A percentile compares a stretch with the other conserved stretches of the same genome.
Conservation (phyloP, 495 filamentous ascomycete species). For the Mytilinidion resinicola region DNA sequence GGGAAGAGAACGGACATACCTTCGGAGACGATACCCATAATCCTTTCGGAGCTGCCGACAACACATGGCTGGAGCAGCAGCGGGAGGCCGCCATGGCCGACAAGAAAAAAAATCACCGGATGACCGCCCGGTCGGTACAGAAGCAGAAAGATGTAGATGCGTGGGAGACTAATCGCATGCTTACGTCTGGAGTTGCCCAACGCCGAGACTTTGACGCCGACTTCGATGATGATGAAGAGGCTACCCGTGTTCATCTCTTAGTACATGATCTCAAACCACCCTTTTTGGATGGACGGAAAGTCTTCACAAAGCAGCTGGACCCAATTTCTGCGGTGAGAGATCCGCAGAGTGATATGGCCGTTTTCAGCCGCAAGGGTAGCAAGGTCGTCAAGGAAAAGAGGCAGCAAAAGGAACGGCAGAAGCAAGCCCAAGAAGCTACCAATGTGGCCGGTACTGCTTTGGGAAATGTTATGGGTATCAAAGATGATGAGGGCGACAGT, state of each 20-base stretch:
- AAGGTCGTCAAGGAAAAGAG: constrained; percentile 84
- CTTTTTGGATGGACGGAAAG: constrained; percentile 87
- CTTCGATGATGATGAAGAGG: constrained; percentile 88
- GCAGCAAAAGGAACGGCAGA: constrained; percentile 88
- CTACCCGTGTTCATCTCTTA: constrained; percentile 80
- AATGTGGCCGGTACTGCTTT: constrained; percentile 87
- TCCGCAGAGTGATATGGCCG: constrained; percentile 97
- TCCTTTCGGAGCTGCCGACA: constrained; percentile 60
- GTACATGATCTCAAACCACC: constrained; percentile 93
- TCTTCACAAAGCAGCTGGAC: constrained; percentile 97
- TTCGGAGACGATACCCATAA: constrained; percentile 73
- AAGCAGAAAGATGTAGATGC: constrained; percentile 93
- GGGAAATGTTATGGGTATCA: constrained; percentile 90
- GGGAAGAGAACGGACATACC: constrained; percentile 69
- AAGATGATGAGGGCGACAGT: constrained; percentile 89
- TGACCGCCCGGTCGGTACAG: constrained; percentile 67
- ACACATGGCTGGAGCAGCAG: constrained; percentile 64
- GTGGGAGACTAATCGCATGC: constrained; percentile 98
- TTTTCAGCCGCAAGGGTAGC: constrained; percentile 94
- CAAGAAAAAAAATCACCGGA: constrained; percentile 63
- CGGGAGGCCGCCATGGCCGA: constrained; percentile 63
- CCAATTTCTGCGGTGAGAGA: constrained; percentile 90
- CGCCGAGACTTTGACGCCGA: constrained; percentile 71
- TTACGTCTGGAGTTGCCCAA: constrained; percentile 92
- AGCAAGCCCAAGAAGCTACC: constrained; percentile 92